Percentiles rank a stretch among this genome's conserved stretches.
Evolutionary conservation across 2,329 filamentous ascomycete species (phyloP).

Genomic region (Cercospora sp.): DNA sequence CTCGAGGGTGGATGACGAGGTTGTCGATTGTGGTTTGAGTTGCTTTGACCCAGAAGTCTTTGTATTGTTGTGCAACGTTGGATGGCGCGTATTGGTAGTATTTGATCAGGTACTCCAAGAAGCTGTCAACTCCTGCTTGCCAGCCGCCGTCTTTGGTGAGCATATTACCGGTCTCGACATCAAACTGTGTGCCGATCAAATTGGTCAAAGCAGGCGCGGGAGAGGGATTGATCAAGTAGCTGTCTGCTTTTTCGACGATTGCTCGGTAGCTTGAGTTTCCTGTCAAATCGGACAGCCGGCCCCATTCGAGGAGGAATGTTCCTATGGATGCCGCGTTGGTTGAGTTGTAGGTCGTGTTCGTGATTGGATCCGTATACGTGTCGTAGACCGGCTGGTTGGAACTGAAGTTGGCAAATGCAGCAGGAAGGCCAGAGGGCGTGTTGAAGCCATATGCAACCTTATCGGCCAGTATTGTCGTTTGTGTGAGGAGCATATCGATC

Average conservation of each 20-base stretch:
- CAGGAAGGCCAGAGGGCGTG: constrained; percentile 28
- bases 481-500: constrained; percentile 23
- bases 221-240: constrained; percentile 17
- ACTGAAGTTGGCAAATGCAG: constrained; percentile 24
- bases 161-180: constrained; percentile 31
- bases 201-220: constrained; percentile 31
- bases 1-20: constrained; percentile 34
- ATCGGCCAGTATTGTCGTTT: constrained; percentile 28
- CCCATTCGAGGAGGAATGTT: constrained; percentile 32
- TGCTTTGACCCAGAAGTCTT: constrained; percentile 34
- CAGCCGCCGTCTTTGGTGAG: constrained; percentile 38
- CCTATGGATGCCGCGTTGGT: constrained; percentile 27
- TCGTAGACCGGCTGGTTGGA: constrained; percentile 30
- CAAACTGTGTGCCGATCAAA: constrained; percentile 34
- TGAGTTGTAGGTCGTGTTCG: constrained; percentile 32
- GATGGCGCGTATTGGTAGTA: constrained; percentile 37
- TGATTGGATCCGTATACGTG: constrained; percentile 15
- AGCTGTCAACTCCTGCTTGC: constrained; percentile 37
- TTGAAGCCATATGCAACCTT: constrained; percentile 29
- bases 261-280: constrained; percentile 25
- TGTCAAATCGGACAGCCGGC: constrained; percentile 32
- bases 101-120: constrained; percentile 41
- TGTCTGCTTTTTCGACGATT: constrained; percentile 19
- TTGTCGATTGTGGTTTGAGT: constrained; percentile 38
- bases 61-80: constrained; percentile 28